Percentiles rank a stretch among this genome's conserved stretches.
These are phyloP conservation scores for Cladosporium sp. DNA, from an alignment of 2,329 filamentous ascomycete species.

Conservation along the genomic window DNA sequence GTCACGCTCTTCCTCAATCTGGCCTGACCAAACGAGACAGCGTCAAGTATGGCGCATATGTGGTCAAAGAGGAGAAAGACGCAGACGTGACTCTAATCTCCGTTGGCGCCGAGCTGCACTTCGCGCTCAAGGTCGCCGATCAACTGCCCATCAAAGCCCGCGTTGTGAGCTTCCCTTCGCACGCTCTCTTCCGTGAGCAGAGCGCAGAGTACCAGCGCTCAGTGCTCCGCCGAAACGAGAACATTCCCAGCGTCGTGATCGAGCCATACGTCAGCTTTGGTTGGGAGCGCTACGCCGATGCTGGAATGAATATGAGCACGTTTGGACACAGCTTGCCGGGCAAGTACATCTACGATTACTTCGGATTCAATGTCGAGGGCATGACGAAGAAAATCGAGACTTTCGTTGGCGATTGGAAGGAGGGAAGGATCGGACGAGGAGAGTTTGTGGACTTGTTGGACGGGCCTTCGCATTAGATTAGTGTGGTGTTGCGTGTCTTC, in stretches of 20 bases:
- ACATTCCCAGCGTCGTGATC: constrained; percentile 47
- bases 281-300: constrained; percentile 60
- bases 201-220: constrained; percentile 42
- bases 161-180: constrained; percentile 49
- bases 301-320: constrained; percentile 49
- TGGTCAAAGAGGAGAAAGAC: constrained; percentile 35
- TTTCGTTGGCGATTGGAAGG: constrained; percentile 35
- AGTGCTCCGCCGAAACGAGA: constrained; percentile 40
- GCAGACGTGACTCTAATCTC: constrained; percentile 47
- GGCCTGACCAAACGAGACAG: constrained; percentile 34
- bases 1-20: constrained; percentile 39
- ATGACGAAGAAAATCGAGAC: constrained; percentile 40
- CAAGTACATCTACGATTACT: constrained; percentile 52
- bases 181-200: constrained; percentile 48
- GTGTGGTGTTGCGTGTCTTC: neutral
- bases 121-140: constrained; percentile 42
- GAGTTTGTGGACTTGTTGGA: constrained; percentile 12
- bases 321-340: constrained; percentile 57
- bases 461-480: neutral
- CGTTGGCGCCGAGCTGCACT: constrained; percentile 48
- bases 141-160: constrained; percentile 39
- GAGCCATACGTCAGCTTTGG: constrained; percentile 57
- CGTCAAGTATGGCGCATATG: constrained; percentile 40
- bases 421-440: constrained; percentile 28
- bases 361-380: constrained; percentile 49